A percentile compares a stretch with the other conserved stretches of the same genome.
Evolutionary conservation across 306 rosid species (phyloP).

Genomic region (Corylus heterophylla): DNA sequence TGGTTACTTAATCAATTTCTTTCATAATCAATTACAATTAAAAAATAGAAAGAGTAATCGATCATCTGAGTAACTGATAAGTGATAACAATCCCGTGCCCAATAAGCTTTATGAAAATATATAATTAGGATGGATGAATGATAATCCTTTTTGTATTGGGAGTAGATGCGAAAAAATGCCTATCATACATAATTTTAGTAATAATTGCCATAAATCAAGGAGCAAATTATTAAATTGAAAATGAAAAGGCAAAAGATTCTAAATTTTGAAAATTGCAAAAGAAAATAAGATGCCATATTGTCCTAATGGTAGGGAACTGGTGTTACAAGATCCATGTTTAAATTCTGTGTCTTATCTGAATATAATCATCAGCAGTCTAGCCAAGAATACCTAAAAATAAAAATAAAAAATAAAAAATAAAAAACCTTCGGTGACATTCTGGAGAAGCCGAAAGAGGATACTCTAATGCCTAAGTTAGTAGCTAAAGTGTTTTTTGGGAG

Average conservation of each 20-base stretch:
- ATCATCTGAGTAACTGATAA: slow-evolving; percentile 24
- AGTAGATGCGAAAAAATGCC: neutral
- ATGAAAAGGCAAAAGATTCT: neutral
- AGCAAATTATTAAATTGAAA: neutral
- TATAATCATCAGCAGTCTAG: too few species aligned
- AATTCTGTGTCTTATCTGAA: too few species aligned
- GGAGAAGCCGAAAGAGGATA: too few species aligned
- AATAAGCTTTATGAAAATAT: slow-evolving; percentile 20
- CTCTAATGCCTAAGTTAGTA: too few species aligned
- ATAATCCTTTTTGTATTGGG: slow-evolving; percentile 16
- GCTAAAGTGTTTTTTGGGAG: too few species aligned
- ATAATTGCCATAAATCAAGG: slow-evolving; percentile 37
- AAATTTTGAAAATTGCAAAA: neutral
- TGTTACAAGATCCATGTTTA: too few species aligned
- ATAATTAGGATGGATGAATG: neutral
- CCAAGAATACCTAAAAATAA: too few species aligned
- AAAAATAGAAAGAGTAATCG: slow-evolving; percentile 14
- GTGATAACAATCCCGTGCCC: slow-evolving; percentile 15
- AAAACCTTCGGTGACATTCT: too few species aligned
- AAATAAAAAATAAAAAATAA: too few species aligned
- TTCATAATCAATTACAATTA: slow-evolving; percentile 16
- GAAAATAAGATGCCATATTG: neutral
- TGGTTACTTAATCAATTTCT: slow-evolving; percentile 18
- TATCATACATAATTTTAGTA: slow-evolving; percentile 16
- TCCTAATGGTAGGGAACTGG: neutral